Evolutionary conservation across 1,284 basidiomycete species (phyloP).

Genomic region (Boletellus dicymbophilus): DNA sequence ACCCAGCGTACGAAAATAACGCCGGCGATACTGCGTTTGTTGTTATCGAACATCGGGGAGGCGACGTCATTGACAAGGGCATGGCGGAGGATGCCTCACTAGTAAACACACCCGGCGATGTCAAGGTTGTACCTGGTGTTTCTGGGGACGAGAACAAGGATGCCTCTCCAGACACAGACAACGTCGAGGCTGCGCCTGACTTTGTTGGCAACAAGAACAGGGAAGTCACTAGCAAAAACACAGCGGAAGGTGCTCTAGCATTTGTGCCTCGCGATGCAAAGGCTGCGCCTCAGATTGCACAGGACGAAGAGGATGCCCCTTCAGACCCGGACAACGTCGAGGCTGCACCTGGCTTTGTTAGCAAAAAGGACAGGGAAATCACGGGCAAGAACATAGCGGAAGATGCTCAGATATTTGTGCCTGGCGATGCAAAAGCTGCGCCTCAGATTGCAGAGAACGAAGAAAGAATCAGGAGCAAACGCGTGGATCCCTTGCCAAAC

Average conservation of each 20-base stretch:
- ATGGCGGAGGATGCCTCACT: background rate
- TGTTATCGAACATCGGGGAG: background rate
- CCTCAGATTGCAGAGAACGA: background rate
- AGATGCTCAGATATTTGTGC: background rate
- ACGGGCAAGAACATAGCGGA: background rate
- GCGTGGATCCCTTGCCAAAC: too few relatives aligned
- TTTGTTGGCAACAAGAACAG: background rate
- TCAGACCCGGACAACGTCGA: background rate
- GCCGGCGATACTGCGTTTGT: background rate
- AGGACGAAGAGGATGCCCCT: background rate
- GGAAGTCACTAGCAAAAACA: background rate
- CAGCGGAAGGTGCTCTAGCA: background rate
- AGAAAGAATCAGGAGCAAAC: background rate
- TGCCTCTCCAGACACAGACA: too few relatives aligned
- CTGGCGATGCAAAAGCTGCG: background rate
- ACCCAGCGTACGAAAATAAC: background rate
- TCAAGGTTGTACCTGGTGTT: too few relatives aligned
- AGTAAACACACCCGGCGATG: background rate
- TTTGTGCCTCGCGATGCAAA: background rate
- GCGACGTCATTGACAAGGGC: background rate
- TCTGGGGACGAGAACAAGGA: too few relatives aligned
- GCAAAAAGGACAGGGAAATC: background rate
- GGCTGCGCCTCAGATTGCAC: background rate
- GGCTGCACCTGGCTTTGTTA: background rate
- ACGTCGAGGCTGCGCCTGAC: background rate